A percentile compares a stretch with the other conserved stretches of the same genome.
Evolutionary conservation across 176 grass and related monocot species (phyloP).

Genomic region (Triticum urartu): DNA sequence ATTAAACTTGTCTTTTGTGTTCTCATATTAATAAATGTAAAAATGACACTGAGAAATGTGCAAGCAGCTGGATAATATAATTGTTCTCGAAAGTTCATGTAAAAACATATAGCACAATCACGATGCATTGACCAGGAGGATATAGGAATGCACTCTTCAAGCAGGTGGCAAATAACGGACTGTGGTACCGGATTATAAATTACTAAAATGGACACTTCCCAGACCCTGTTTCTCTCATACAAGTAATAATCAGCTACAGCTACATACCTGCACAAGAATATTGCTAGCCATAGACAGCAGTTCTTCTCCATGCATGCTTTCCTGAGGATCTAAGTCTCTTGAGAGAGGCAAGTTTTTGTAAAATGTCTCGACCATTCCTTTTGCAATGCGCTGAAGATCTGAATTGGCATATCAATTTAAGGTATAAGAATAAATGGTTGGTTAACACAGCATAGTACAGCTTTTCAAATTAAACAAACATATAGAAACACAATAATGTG

Average conservation of each 20-base stretch:
- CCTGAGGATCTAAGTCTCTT: conserved; percentile 89
- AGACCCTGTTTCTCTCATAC: background rate
- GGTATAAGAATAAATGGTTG: conserved; percentile 5
- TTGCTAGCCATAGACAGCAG: conserved; percentile 83
- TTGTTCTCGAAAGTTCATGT: conserved; percentile 1
- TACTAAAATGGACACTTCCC: background rate
- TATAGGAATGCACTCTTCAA: background rate
- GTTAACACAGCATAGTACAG: background rate
- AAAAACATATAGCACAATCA: background rate
- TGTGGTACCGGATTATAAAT: background rate
- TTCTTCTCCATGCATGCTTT: conserved; percentile 96
- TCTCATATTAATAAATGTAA: conserved; percentile 8
- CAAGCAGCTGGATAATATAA: background rate
- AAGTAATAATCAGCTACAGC: conserved; percentile 26
- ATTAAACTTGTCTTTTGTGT: background rate
- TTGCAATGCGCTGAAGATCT: conserved; percentile 71
- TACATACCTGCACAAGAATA: conserved; percentile 76
- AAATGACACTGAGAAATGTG: conserved; percentile 3
- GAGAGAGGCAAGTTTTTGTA: conserved; percentile 81
- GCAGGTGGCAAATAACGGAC: background rate
- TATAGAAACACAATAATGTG: conserved; percentile 11
- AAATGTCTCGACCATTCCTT: conserved; percentile 74
- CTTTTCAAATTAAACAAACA: conserved; percentile 4
- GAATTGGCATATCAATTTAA: conserved; percentile 32
- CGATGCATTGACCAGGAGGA: background rate